A percentile compares a stretch with the other conserved stretches of the same genome.
These are phyloP conservation scores for Amoebophrya sp. DNA, from an alignment of 169 alveolate genomes.

Conservation along the genomic window DNA sequence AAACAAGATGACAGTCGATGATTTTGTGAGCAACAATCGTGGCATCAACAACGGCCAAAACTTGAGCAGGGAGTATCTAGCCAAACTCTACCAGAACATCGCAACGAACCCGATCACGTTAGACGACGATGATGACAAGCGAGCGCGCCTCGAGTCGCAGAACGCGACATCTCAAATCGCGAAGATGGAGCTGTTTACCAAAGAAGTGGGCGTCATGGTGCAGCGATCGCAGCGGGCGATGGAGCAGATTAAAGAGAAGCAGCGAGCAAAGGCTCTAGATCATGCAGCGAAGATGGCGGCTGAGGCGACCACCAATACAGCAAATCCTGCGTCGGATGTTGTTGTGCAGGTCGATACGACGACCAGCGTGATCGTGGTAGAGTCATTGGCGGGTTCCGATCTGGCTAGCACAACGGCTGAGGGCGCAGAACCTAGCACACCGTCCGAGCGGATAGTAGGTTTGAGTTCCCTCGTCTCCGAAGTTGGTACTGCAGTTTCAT, in stretches of 20 bases:
- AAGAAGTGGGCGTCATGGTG: constrained; percentile 46
- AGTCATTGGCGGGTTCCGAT: not conserved
- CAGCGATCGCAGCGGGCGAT: constrained; percentile 41
- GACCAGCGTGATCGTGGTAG: not conserved
- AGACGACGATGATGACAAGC: constrained; percentile 41
- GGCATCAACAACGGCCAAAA: constrained; percentile 59
- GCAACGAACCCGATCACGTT: constrained; percentile 43
- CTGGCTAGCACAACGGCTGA: not conserved
- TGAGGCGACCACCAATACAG: no score
- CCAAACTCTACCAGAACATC: constrained; percentile 46
- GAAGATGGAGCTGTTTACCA: constrained; percentile 45
- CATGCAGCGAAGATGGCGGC: no score
- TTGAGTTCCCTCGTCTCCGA: no score
- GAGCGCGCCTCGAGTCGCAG: not conserved
- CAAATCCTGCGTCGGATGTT: no score
- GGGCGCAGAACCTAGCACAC: constrained; percentile 17
- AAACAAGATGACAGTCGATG: constrained; percentile 59
- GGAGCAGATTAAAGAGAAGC: not conserved
- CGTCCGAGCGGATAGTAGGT: no score
- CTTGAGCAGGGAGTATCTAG: constrained; percentile 50
- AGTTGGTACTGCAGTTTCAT: no score
- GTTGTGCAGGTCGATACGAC: not conserved
- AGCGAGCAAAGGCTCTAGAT: not conserved
- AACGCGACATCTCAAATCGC: not conserved
- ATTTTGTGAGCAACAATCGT: constrained; percentile 55